Base-by-base conservation (phyloP, 768 basidiomycete species). In the Auricularia sp. region DNA sequence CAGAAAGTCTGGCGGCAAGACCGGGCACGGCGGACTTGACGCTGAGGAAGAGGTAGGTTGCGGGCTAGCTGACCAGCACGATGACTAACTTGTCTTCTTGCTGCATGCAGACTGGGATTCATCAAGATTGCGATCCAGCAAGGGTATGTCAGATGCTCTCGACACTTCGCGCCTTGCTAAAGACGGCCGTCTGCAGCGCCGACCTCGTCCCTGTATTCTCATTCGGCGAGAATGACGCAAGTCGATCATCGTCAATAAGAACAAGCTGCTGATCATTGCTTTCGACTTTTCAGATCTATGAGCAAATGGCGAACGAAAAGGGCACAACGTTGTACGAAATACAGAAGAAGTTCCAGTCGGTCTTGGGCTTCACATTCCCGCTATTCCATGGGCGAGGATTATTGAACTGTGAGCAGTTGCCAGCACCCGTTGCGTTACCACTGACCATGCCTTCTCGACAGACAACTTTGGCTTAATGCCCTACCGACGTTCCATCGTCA, bases 161-260 rank as follows among this genome's bases (percentile, higher is more conserved):
- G 29, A 29, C 29, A 29, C 29, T 29, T 29, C 29, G 29, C 10
- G 18, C 59, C 10, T 13, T 18, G 16, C 34, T 13, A 37, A 8
- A 64, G 39, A 42, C 39, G 39, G 29, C 29, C 29, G 29, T 29
- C 39, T 14, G 10, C 68, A 94, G 94, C 63, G 97, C 97, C 45
- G 93, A 95, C 71, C 80, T 99, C 11, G 97, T 99, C 0, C 97
- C 97, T 0, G 95, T 98, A 3, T 98, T 99, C 72, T 95, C 93
- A 4, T 99, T 99, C 70, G 97, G 97, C 13, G 97, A 99, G 79
- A 98, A 98, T 73, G 97, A 98, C 74, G 95, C 95, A 67, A 71
- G 85, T 81, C 8, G 51, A 21, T 10, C 8, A 0, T 63, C 24
- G 13, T 10, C 7, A 6, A n/a, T 21, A 8, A 14, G 18, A 42